Evolutionary conservation across 768 basidiomycete species (phyloP).

Genomic region (Tulasnella sp.): DNA sequence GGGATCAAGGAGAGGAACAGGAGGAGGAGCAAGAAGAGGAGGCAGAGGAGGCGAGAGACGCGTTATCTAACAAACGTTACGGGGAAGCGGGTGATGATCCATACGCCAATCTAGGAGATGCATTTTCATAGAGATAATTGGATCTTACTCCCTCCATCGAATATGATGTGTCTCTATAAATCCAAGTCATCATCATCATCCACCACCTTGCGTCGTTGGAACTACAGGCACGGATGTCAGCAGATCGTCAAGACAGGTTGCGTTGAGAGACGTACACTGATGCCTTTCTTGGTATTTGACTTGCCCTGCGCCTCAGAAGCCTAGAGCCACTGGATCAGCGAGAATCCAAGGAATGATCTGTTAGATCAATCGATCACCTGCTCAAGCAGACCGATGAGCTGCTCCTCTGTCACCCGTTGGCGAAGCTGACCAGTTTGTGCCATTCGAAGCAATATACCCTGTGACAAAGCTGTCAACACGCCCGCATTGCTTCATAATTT

Average conservation of each 20-base stretch:
- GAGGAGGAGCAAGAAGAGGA: conserved; percentile 9
- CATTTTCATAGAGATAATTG: background rate
- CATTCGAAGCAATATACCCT: conserved; percentile 60
- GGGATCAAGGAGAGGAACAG: background rate
- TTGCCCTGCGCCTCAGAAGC: conserved; percentile 38
- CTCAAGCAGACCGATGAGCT: conserved; percentile 75
- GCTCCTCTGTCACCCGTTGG: conserved; percentile 62
- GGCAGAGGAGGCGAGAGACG: background rate
- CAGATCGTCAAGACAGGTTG: background rate
- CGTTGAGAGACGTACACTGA: conserved; percentile 25
- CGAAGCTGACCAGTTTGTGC: conserved; percentile 73
- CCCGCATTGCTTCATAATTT: too few relatives aligned
- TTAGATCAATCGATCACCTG: conserved; percentile 46
- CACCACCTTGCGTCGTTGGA: conserved; percentile 29
- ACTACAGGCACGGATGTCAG: conserved; percentile 17
- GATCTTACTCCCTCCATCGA: too few relatives aligned
- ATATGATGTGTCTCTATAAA: too few relatives aligned
- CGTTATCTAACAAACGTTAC: conserved; percentile 1
- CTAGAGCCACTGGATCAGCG: conserved; percentile 18
- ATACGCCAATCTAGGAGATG: conserved; percentile 7
- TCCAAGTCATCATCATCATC: conserved; percentile 30
- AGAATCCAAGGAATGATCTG: background rate
- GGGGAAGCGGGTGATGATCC: background rate
- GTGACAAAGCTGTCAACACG: too few relatives aligned
- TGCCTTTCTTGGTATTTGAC: conserved; percentile 23